Conservation (phyloP, 2,329 filamentous ascomycete species). For the Thelonectria rubi region DNA sequence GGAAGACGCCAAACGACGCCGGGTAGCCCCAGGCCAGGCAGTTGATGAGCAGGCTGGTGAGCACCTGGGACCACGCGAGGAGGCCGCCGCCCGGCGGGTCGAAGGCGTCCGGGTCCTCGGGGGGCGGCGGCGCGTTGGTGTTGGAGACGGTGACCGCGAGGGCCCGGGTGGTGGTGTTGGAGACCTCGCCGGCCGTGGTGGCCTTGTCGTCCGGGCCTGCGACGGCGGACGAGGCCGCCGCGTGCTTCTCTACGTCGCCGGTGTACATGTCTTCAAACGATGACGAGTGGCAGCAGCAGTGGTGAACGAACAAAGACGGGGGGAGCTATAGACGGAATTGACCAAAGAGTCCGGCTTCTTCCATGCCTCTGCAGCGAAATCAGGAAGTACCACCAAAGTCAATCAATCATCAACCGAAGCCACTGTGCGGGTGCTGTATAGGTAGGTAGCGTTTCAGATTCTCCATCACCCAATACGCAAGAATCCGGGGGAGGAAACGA, state of each 20-base stretch:
- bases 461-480: not conserved
- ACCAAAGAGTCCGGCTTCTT: slow-evolving; percentile 12
- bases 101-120: slow-evolving; percentile 33
- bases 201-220: not conserved
- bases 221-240: slow-evolving; percentile 7
- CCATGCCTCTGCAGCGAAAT: slow-evolving; percentile 10
- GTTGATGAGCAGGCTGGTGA: slow-evolving; percentile 58
- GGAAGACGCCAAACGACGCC: slow-evolving; percentile 62
- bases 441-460: not conserved
- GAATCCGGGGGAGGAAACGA: slow-evolving; percentile 13
- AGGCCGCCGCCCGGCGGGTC: slow-evolving; percentile 56
- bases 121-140: slow-evolving; percentile 34
- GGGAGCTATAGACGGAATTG: slow-evolving; percentile 6
- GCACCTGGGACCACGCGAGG: slow-evolving; percentile 60
- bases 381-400: slow-evolving; percentile 1
- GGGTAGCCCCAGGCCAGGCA: slow-evolving; percentile 61
- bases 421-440: too few species aligned
- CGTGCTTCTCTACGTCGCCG: slow-evolving; percentile 33
- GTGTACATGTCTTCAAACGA: slow-evolving; percentile 28
- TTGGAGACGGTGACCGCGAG: slow-evolving; percentile 39
- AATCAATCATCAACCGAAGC: not conserved
- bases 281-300: slow-evolving; percentile 1
- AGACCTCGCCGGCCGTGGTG: too few species aligned
- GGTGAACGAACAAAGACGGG: not conserved
- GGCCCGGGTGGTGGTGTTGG: slow-evolving; percentile 12